phyloP scores from a whole-genome alignment of 2,329 filamentous ascomycete genomes.

The Exophiala viscosa region DNA sequence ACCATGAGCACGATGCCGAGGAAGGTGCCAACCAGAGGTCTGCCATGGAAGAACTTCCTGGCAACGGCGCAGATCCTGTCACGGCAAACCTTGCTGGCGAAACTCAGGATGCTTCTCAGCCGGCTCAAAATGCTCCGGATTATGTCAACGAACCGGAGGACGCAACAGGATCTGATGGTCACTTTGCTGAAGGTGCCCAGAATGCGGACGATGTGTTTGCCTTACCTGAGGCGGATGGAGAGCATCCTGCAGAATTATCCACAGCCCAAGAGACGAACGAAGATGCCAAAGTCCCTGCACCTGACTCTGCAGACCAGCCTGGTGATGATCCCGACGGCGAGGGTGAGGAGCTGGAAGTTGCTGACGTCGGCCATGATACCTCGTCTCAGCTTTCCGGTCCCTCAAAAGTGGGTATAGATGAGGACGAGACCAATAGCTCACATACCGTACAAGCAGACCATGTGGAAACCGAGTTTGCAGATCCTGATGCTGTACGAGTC shows the following conservation, averaged over 20 bases:
- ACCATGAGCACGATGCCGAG: constrained; percentile 3
- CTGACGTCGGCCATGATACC: neutral
- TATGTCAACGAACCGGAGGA: neutral
- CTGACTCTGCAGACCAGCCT: neutral
- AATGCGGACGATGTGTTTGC: neutral
- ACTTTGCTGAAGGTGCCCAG: neutral
- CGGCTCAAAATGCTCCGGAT: neutral
- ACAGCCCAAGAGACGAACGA: neutral
- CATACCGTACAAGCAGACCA: constrained; percentile 16
- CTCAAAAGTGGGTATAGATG: constrained; percentile 1
- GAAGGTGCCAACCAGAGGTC: constrained; percentile 1
- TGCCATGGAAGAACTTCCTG: neutral
- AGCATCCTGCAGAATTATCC: neutral
- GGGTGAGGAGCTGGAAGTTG: neutral
- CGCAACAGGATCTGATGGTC: neutral
- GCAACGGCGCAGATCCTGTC: neutral
- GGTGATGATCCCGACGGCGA: constrained; percentile 8
- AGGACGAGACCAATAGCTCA: constrained; percentile 18
- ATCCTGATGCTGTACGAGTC: constrained; percentile 1
- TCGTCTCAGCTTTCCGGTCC: neutral
- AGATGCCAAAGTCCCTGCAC: neutral
- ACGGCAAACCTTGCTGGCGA: neutral
- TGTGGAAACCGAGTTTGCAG: neutral
- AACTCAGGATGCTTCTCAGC: too few species aligned
- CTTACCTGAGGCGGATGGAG: neutral